Evolutionary conservation across 345 rosid genomes (phyloP).

Genomic region (Lumnitzera littorea): DNA sequence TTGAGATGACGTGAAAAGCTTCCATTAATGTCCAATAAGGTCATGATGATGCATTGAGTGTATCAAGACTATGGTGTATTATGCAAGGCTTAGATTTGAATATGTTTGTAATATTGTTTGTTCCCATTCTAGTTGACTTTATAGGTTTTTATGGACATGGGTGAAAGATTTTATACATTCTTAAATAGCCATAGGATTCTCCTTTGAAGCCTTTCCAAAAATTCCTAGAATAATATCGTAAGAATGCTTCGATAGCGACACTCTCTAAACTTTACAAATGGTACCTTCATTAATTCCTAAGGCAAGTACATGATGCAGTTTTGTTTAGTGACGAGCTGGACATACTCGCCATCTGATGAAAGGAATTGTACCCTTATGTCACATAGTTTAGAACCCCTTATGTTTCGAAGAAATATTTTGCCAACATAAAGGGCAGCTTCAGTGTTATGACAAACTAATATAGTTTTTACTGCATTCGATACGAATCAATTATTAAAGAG

Average conservation of each 20-base stretch:
- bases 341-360: conserved; percentile 23
- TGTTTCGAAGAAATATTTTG: conserved; percentile 16
- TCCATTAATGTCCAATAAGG: no score
- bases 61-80: conserved; percentile 35
- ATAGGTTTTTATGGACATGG: conserved; percentile 9
- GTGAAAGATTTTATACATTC: conserved; percentile 15
- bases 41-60: no score
- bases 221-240: conserved; percentile 19
- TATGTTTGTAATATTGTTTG: no score
- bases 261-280: conserved; percentile 29
- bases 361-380: conserved; percentile 22
- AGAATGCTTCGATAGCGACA: conserved; percentile 23
- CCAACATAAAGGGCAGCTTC: no score
- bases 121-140: conserved; percentile 4
- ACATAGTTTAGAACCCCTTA: conserved; percentile 23
- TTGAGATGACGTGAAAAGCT: not conserved
- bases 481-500: no score
- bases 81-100: conserved; percentile 39
- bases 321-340: conserved; percentile 28
- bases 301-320: conserved; percentile 26
- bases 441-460: no score
- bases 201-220: conserved; percentile 18
- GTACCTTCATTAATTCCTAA: conserved; percentile 19
- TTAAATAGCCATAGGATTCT: conserved; percentile 16
- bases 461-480: no score